Base-by-base conservation (phyloP, 2,329 filamentous ascomycete genomes). In the Thielaviopsis cerberus region DNA sequence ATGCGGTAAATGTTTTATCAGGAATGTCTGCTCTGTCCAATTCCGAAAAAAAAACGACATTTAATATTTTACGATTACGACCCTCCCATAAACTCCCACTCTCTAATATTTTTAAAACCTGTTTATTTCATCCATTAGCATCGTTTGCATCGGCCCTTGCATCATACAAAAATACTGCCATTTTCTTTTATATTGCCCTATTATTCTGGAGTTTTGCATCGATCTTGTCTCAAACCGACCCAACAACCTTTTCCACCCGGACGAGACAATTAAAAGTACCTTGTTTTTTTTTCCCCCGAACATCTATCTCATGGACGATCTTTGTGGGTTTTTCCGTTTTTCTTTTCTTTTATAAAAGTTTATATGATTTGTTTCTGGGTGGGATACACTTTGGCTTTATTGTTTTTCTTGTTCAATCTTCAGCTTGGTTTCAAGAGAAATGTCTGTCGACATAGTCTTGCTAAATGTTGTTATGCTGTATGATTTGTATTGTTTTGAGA, bases 1-100 rank as follows among this genome's bases (percentile, higher is more conserved):
- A 77, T 74, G 68, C 67, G 72, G 62, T 74, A 69, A 67, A 41
- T n/a, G 17, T 52, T 24, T 26, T 45, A n/a, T 25, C 24, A 52
- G 25, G 50, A 20, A 24, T 53, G 51, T 6, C 23, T 26, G 27
- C n/a, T 22, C n/a, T 7, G 26, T 17, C n/a, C 24, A 22, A 48
- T n/a, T n/a, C 4, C 6, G 10, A 48, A 48, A 45, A 48, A 48
- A 41, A 41, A n/a, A 20, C 41, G 34, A 41, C 34, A 5, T 17
- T 22, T 48, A 2, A 7, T 20, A 20, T 48, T 45, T 48, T 22
- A 48, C 41, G 41, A 48, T 48, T 48, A 48, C 41, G 41, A 48
- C n/a, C 22, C 37, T 5, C n/a, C 17, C n/a, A 48, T 23, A 48
- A 48, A 17, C 17, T 1, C 41, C 17, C 17, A 22, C 41, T 1